Evolutionary conservation across 371 early-diverging fungal genomes (phyloP), one percentile per base, ranked within the genome.

Genomic region (Mortierella sp.): DNA sequence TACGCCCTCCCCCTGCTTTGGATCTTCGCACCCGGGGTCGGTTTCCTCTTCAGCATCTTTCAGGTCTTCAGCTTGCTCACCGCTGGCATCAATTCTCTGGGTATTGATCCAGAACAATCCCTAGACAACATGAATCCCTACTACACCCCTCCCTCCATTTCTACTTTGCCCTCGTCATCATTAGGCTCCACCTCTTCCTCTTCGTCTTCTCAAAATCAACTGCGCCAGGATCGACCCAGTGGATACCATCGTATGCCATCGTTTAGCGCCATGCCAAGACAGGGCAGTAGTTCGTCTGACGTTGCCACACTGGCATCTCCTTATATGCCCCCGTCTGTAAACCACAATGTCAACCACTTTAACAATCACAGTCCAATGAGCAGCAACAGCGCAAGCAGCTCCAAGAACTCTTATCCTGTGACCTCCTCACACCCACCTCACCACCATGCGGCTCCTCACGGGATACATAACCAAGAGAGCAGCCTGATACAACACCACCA

Each of bases 1-100:
- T 80, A 75, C 62, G 57, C 80, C 11, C 55, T 75, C 35, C 75
- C 80, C 8, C 62, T 75, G 5, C 72, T 80, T 54, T 72, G 72
- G 39, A 59, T 64, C 59, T 57, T 80, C 22, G 59, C 72, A 1
- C 80, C 80, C 3, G 62, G 66, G 14, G 40, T 75, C 1, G 80
- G 68, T 32, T 59, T 80, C 12, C 65, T 72, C 47, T 68, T 75
- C 32, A 65, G 68, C 18, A 14, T 80, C 55, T 80, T 75, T 55
- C 75, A 80, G 26, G 47, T 58, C 22, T 64, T 74, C 14, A 65
- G 75, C 20, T 37, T 71, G 45, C 68, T 80, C 39, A 69, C 72
- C 18, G 49, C 73, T 11, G 47, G 40, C 16, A 32, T 63, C n/a
- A 22, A 14, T 12, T 45, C 47, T 20, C 18, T 40, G n/a, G 14